Base-by-base conservation (phyloP, 129 eudicot species). In the Flaveria ramosissima region DNA sequence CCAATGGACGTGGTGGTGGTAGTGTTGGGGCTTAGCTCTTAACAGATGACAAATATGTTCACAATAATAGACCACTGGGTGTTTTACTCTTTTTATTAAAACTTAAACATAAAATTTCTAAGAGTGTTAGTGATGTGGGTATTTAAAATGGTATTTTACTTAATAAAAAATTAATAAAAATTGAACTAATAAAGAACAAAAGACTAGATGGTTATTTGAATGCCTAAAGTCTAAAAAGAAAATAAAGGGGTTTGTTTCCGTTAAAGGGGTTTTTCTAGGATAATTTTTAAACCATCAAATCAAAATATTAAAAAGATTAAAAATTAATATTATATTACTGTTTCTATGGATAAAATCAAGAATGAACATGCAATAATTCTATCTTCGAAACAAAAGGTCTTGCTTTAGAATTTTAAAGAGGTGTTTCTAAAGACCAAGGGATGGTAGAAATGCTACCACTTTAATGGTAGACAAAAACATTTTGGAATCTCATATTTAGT, bases 311-410 rank as follows among this genome's bases (percentile, higher is more conserved):
- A 21, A 57, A 21, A 9, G 16, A 57, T 21, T 12, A 57, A 57
- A 57, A 6, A 20, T 21, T 21, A 57, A 21, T 57, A 57, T 57
- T 24, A 57, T 20, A 57, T 57, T 21, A 57, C 64, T 57, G 2
- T 57, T 10, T 57, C 2, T 13, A 57, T 57, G 64, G 64, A 20
- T 57, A 57, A 57, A 32, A 57, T 57, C 64, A 57, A 57, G 64
- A 21, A 57, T 21, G 32, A 0, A 2, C 36, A 21, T 21, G 64
- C 64, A 57, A 20, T 20, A 57, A 57, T 21, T 57, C 32, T 57
- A 23, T 20, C 16, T 23, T 9, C 2, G 21, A 21, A 57, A 9
- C 10, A 52, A 53, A 20, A 57, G 32, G 64, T 23, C 14, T 9
- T 23, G 30, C 19, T 19, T 57, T 20, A 57, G 64, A 57, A 21